These are phyloP conservation scores for Setaria italica DNA, from an alignment of 202 grass and related monocot species.

Conservation along the genomic window DNA sequence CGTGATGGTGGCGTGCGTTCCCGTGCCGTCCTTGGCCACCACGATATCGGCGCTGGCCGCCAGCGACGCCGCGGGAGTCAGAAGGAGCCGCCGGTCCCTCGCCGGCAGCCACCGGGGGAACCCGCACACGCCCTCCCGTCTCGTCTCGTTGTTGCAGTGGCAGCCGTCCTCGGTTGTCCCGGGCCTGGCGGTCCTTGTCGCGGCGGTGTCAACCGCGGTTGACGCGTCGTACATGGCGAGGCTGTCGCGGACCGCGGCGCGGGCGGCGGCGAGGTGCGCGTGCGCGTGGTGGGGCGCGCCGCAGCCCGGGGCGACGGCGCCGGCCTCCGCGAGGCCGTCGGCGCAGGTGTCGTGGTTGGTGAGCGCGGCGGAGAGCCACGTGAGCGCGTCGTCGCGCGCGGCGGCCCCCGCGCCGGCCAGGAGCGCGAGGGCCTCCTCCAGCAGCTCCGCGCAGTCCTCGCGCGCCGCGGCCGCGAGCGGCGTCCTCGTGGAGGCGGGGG, in stretches of 20 bases:
- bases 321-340: conserved; percentile 54
- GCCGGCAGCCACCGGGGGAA: conserved; percentile 53
- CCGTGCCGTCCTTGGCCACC: conserved; percentile 65
- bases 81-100: conserved; percentile 52
- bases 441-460: conserved; percentile 68
- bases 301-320: background rate
- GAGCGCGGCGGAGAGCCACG: conserved; percentile 67
- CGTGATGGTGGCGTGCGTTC: conserved; percentile 46
- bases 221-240: conserved; percentile 46
- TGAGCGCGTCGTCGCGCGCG: conserved; percentile 43
- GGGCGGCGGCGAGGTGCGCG: conserved; percentile 35
- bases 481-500: background rate
- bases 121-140: background rate
- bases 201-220: no score
- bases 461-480: conserved; percentile 42
- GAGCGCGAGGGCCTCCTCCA: conserved; percentile 55
- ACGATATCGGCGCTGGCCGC: conserved; percentile 52
- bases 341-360: conserved; percentile 73
- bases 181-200: background rate
- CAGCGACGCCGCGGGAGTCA: conserved; percentile 15
- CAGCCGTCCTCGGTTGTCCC: background rate
- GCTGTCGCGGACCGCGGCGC: conserved; percentile 47
- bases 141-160: background rate
- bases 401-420: conserved; percentile 26
- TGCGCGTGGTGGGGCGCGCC: conserved; percentile 6